Base-by-base conservation (phyloP, 1,284 basidiomycete genomes). In the Neonothopanus nambi region DNA sequence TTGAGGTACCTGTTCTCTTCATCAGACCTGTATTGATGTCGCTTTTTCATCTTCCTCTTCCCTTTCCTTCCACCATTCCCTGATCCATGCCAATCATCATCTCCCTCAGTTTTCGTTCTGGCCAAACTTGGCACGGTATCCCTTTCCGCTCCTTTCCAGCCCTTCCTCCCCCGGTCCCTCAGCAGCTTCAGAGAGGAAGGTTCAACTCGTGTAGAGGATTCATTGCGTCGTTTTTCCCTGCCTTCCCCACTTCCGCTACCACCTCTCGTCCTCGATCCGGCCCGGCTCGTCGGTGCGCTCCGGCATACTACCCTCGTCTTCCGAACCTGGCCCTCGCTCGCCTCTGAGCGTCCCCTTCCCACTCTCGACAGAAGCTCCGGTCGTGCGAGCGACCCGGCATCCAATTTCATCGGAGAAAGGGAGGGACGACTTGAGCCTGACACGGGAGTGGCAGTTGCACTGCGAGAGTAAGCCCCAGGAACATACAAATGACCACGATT, bases 261-360 rank as follows among this genome's bases (percentile, higher is more conserved):
- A 17, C 39, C 33, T 43, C 51, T 36, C 38, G 40, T 37, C 26
- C n/a, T 13, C 37, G 40, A 45, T 30, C 26, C 43, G 15, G 41
- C 15, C 7, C 17, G 15, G 7, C 77, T 80, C 5, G 70, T 71
- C 3, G 86, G 85, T 7, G 85, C 84, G 59, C 85, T 87, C 49
- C 80, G 71, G 63, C 86, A 88, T 37, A 82, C 69, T 15, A 87
- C 85, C 21, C 72, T 71, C 38, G 80, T 79, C 35, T 71, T 72
- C 17, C 72, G 73, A 11, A 87, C 82, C 44, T 77, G 69, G 4
- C 78, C 72, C 36, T 73, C 67, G 48, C 73, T 76, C 23, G 64
- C 68, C 20, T 63, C 63, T 2, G 77, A 67, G 37, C 75, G 67
- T 12, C 68, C 65, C 48, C 70, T 72, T 18, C 78, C 64, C 52